These are phyloP conservation scores for Sisymbrium irio DNA, from an alignment of 345 rosid species.

Conservation along the genomic window DNA sequence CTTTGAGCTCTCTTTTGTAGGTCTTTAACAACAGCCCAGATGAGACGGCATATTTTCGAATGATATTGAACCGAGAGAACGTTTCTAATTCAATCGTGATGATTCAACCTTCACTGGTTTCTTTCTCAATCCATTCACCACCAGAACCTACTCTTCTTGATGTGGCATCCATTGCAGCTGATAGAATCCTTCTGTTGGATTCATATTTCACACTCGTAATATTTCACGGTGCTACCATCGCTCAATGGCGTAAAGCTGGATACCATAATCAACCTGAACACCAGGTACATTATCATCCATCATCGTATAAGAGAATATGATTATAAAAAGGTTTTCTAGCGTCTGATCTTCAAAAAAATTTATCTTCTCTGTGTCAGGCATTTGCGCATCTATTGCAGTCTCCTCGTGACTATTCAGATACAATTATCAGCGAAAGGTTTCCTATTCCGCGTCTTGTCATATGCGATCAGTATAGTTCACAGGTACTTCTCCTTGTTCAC, in stretches of 20 bases:
- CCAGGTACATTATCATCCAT: constrained; percentile 47
- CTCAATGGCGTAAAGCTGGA: constrained; percentile 97
- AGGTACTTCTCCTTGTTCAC: constrained; percentile 45
- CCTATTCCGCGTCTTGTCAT: constrained; percentile 88
- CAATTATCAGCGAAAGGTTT: constrained; percentile 77
- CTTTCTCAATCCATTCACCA: constrained; percentile 83
- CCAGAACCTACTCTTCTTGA: constrained; percentile 90
- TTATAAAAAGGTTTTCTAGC: neutral
- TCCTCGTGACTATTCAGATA: constrained; percentile 63
- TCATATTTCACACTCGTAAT: constrained; percentile 80
- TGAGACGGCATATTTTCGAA: constrained; percentile 92
- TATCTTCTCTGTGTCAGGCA: constrained; percentile 46
- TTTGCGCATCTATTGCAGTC: constrained; percentile 75
- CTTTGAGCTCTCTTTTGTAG: constrained; percentile 35
- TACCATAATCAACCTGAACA: constrained; percentile 90
- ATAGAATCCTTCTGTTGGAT: constrained; percentile 80
- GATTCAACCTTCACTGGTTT: constrained; percentile 94
- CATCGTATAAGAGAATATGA: neutral
- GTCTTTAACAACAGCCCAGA: constrained; percentile 98
- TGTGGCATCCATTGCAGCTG: constrained; percentile 87
- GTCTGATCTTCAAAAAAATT: neutral
- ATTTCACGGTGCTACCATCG: constrained; percentile 89
- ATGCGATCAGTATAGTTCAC: constrained; percentile 97
- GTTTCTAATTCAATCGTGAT: constrained; percentile 88
- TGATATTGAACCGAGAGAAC: constrained; percentile 84